Percentiles rank a stretch among this genome's conserved stretches.
These are phyloP conservation scores for Niveomyces coronatus DNA, from an alignment of 2,329 filamentous ascomycete species.

Conservation along the genomic window DNA sequence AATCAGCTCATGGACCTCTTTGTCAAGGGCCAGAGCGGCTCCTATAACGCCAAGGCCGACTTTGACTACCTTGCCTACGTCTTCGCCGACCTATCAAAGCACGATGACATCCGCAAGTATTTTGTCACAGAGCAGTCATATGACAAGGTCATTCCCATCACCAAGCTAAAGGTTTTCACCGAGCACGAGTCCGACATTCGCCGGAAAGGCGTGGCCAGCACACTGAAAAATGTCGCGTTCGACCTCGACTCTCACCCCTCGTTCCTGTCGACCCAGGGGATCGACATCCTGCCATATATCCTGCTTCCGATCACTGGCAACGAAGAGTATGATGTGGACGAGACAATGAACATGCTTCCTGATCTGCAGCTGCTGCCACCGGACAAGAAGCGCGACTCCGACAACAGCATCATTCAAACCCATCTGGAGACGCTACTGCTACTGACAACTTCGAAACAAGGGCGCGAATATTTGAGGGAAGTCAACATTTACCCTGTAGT, in stretches of 20 bases:
- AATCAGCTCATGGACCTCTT: slow-evolving; percentile 94
- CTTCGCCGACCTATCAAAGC: slow-evolving; percentile 85
- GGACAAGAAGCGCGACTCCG: slow-evolving; percentile 76
- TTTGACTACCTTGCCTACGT: slow-evolving; percentile 92
- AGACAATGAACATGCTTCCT: slow-evolving; percentile 75
- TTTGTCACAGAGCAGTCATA: slow-evolving; percentile 65
- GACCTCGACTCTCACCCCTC: slow-evolving; percentile 61
- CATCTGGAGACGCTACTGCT: slow-evolving; percentile 84
- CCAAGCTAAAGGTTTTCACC: slow-evolving; percentile 90
- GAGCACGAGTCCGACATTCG: slow-evolving; percentile 77
- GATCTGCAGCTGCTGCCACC: slow-evolving; percentile 84
- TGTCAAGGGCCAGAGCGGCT: slow-evolving; percentile 76
- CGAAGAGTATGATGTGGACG: slow-evolving; percentile 82
- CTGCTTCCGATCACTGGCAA: slow-evolving; percentile 78
- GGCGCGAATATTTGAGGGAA: slow-evolving; percentile 61
- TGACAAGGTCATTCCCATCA: slow-evolving; percentile 76
- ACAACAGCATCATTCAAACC: slow-evolving; percentile 67
- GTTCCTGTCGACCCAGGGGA: slow-evolving; percentile 60
- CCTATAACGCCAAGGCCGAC: slow-evolving; percentile 74
- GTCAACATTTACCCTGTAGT: slow-evolving; percentile 84
- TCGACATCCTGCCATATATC: slow-evolving; percentile 80
- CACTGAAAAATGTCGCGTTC: slow-evolving; percentile 90
- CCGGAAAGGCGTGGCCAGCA: slow-evolving; percentile 87
- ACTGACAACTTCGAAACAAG: slow-evolving; percentile 66
- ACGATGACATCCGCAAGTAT: slow-evolving; percentile 63